Conservation (phyloP, 1,284 basidiomycete species). For the Cutaneotrichosporon sp. region DNA sequence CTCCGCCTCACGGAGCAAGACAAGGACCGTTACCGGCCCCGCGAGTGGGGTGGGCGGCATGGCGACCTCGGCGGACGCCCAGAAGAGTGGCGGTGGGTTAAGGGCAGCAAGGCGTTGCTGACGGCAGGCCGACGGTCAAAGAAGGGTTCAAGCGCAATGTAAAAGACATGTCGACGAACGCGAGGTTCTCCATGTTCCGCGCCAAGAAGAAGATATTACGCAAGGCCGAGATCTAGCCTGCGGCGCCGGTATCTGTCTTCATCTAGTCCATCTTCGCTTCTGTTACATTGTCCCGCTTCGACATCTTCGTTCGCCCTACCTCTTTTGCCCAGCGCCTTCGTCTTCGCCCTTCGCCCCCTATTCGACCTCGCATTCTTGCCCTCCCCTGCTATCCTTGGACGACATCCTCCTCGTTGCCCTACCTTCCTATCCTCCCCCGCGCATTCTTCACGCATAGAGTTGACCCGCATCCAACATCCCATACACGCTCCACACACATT, state of each 20-base stretch:
- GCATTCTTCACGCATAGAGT: neutral
- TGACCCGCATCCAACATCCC: neutral
- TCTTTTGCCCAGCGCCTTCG: too few relatives aligned
- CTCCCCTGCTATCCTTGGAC: too few relatives aligned
- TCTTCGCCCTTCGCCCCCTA: too few relatives aligned
- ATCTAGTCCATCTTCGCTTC: too few relatives aligned
- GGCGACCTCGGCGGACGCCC: conserved; percentile 37
- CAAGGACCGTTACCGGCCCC: conserved; percentile 45
- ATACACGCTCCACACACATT: neutral
- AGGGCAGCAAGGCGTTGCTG: neutral
- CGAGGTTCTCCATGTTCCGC: conserved; percentile 44
- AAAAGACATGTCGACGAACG: conserved; percentile 42
- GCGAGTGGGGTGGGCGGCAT: conserved; percentile 43
- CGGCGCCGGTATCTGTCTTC: neutral
- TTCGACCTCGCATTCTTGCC: too few relatives aligned
- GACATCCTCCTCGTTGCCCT: too few relatives aligned
- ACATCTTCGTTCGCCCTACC: too few relatives aligned
- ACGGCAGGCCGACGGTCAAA: conserved; percentile 33
- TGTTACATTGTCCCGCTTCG: too few relatives aligned
- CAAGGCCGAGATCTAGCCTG: conserved; percentile 31
- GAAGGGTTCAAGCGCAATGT: conserved; percentile 46
- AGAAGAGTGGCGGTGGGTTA: conserved; percentile 44
- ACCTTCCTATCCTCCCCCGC: too few relatives aligned
- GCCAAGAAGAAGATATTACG: conserved; percentile 48
- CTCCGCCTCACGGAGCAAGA: conserved; percentile 40